Base-by-base conservation (phyloP, 306 rosid genomes). In the Hippophae gyantsensis region DNA sequence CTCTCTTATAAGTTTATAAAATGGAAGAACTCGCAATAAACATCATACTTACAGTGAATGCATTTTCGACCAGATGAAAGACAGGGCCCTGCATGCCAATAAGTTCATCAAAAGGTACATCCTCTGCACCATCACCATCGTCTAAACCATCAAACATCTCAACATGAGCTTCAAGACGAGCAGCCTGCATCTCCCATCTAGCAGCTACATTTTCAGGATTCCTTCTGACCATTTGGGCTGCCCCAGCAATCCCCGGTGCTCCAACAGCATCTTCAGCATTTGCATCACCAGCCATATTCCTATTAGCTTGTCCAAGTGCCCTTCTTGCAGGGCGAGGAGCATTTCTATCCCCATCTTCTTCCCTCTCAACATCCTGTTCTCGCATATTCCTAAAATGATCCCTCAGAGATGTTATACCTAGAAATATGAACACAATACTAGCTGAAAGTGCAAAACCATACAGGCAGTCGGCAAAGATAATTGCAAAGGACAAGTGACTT, bases 61-160 rank as follows among this genome's bases (percentile, higher is more conserved):
- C 99, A 73, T 93, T 93, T 77, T 93, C 97, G 76, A 93, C 95
- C 76, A 93, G 79, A 86, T 88, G 99, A 81, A 93, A 93, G 67
- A 93, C 95, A 58, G 99, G 99, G 64, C 99, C 99, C 86, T 93
- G 97, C 99, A 93, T 93, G 81, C 99, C 99, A 59, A 93, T 97
- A 48, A 93, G 97, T 82, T 93, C 97, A 78, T 93, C 99, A 68
- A 93, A 93, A 49, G 99, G 99, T 23, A 93, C 99, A 84, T 93
- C 99, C 78, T 93, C 99, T 41, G 99, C 97, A 54, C 99, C 99
- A 75, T 93, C 99, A 13, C 90, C 99, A 58, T 93, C 97, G 69
- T 93, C 99, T 65, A 93, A 62, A 65, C 97, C 99, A 77, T 93
- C 99, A 82, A 93, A 88, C 84, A 93, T 93, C 75, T 88, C 99